Base-by-base conservation (phyloP, 495 filamentous ascomycete genomes). In the Penicillium cataractarum region DNA sequence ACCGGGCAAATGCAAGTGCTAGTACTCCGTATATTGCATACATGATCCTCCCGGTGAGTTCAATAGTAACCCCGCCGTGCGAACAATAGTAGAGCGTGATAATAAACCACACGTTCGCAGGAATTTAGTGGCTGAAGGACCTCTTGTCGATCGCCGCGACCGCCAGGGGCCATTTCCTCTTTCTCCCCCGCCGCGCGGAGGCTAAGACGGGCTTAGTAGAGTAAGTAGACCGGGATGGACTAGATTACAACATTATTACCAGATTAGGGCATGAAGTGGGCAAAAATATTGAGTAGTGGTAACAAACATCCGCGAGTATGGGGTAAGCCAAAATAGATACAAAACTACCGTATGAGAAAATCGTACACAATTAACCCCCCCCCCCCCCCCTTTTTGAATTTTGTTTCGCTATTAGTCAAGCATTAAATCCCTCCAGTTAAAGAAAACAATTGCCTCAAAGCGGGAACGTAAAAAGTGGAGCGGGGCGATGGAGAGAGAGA, bases 381-480 rank as follows among this genome's bases (percentile, higher is more conserved):
- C n/a, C n/a, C n/a, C n/a, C n/a, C n/a, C 6, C 13, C 4, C 3
- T 1, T 42, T 42, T 42, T 5, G 5, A 1, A 10, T 10, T 44
- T 10, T 21, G 0, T 0, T 22, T 7, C 4, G 8, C 17, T 0
- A 44, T 22, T 44, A 44, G 40, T 44, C 40, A 44, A 21, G 3
- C 8, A n/a, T 17, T 19, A 44, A 21, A 44, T 44, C 35, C 3
- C 35, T 39, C 35, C 35, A 39, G 35, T 39, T 15, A 15, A 39
- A 17, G 4, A n/a, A 17, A 51, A 52, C 29, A 52, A 52, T 52
- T 52, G 49, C 49, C 49, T 52, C 49, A 52, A 32, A 52, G 49
- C 49, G 49, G 49, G 49, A n/a, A 52, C 49, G 8, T 44, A 44
- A 22, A 29, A 52, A 52, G 49, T 52, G 49, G 49, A 52, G 27